phyloP scores from a whole-genome alignment of 2,329 filamentous ascomycete species.

The Fusarium miscanthi region DNA sequence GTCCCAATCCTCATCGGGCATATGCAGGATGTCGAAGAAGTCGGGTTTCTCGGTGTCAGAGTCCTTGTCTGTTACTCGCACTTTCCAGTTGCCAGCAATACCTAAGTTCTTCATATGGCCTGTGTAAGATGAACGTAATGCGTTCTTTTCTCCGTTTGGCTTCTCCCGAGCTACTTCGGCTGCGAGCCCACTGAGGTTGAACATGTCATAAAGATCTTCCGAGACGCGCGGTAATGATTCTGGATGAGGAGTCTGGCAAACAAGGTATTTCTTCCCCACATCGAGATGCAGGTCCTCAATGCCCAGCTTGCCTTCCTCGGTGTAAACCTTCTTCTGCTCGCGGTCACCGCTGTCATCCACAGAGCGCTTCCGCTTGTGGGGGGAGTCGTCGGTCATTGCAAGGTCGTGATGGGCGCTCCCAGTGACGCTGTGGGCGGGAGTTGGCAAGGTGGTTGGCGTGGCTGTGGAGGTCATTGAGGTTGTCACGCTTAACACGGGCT shows the following conservation, averaged over 20 bases:
- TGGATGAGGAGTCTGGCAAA: constrained; percentile 69
- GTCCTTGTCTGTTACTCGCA: constrained; percentile 64
- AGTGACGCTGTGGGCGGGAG: constrained; percentile 72
- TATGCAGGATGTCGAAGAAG: constrained; percentile 62
- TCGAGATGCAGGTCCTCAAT: constrained; percentile 74
- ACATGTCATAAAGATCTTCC: constrained; percentile 70
- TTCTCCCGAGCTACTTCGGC: constrained; percentile 71
- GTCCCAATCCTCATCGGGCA: constrained; percentile 68
- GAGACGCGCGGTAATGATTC: constrained; percentile 61
- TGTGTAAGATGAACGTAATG: constrained; percentile 75
- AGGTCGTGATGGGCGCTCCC: constrained; percentile 60
- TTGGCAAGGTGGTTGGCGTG: constrained; percentile 66
- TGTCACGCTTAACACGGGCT: constrained; percentile 62
- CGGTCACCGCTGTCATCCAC: constrained; percentile 67
- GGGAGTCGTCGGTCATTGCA: constrained; percentile 63
- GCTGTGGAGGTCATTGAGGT: constrained; percentile 63
- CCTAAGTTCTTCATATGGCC: constrained; percentile 73
- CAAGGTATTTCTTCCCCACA: constrained; percentile 74
- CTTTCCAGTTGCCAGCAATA: constrained; percentile 70
- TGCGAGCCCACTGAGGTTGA: constrained; percentile 66
- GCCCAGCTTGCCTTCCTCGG: constrained; percentile 69
- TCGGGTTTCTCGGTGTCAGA: constrained; percentile 56
- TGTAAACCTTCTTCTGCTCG: constrained; percentile 70
- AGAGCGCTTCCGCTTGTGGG: constrained; percentile 71
- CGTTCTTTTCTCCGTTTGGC: constrained; percentile 74